Evolutionary conservation across 768 basidiomycete genomes (phyloP).

Genomic region (Boletellus sp.): DNA sequence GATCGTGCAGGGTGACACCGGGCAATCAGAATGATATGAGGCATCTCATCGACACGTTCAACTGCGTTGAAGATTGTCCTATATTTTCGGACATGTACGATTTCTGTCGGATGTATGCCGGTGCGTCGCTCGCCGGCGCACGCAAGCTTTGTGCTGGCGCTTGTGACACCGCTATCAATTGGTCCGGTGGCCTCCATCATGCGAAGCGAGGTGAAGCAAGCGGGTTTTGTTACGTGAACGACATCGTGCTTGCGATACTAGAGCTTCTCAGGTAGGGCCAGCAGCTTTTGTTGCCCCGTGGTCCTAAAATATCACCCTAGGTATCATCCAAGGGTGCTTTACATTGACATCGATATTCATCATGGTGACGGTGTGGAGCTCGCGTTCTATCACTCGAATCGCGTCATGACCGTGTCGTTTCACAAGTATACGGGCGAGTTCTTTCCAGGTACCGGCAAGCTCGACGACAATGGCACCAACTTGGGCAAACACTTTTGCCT

Average conservation of each 20-base stretch:
- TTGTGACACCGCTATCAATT: conserved; percentile 97
- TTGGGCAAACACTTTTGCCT: conserved; percentile 91
- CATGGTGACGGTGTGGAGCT: conserved; percentile 98
- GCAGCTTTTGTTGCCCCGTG: not conserved
- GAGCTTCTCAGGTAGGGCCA: conserved; percentile 74
- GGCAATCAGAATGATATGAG: conserved; percentile 67
- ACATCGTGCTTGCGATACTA: conserved; percentile 91
- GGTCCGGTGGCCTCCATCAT: conserved; percentile 98
- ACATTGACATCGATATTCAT: conserved; percentile 99
- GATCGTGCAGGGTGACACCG: conserved; percentile 70
- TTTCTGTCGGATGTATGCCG: conserved; percentile 92
- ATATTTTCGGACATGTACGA: conserved; percentile 94
- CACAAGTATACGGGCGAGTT: conserved; percentile 99
- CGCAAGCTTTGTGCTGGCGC: conserved; percentile 78
- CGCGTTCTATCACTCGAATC: conserved; percentile 95
- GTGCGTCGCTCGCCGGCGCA: conserved; percentile 87
- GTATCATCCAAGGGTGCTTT: conserved; percentile 89
- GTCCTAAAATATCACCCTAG: conserved; percentile 38
- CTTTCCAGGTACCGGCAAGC: conserved; percentile 95
- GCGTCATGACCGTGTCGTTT: conserved; percentile 99
- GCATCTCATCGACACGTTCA: conserved; percentile 78
- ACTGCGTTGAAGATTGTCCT: conserved; percentile 96
- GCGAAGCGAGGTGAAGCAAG: conserved; percentile 98
- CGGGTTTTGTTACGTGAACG: conserved; percentile 98
- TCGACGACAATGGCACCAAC: conserved; percentile 88